Percentiles rank a stretch among this genome's conserved stretches.
These are phyloP conservation scores for Ambrosia hybrid DNA, from an alignment of 140 eudicot species.

Conservation along the genomic window DNA sequence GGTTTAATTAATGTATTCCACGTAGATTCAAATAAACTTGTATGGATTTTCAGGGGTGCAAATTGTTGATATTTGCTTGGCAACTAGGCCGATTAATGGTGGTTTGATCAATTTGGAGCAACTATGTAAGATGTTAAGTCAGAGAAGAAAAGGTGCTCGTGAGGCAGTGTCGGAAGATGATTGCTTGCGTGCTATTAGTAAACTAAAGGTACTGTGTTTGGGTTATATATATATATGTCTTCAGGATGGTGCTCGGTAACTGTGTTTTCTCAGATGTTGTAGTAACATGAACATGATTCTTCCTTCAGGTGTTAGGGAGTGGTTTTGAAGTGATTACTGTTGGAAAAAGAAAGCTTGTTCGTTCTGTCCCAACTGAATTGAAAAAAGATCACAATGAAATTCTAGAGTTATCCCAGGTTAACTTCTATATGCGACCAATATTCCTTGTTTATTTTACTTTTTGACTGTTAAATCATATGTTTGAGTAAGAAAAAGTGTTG, in stretches of 20 bases:
- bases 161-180: constrained; percentile 89
- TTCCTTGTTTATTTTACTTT: background rate
- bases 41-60: constrained; percentile 80
- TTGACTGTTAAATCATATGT: constrained; percentile 3
- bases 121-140: constrained; percentile 69
- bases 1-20: background rate
- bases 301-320: constrained; percentile 73
- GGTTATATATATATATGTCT: background rate
- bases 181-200: constrained; percentile 94
- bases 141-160: constrained; percentile 88
- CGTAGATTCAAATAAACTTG: constrained; percentile 5
- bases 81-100: constrained; percentile 88
- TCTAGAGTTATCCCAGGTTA: constrained; percentile 91
- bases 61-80: constrained; percentile 94
- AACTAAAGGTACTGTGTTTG: constrained; percentile 67
- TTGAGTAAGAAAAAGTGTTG: background rate
- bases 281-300: constrained; percentile 26
- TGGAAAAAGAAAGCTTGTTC: constrained; percentile 89
- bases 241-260: background rate
- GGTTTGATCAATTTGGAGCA: constrained; percentile 92
- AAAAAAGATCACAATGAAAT: constrained; percentile 97
- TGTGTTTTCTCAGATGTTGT: background rate
- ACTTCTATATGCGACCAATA: background rate
- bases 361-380: constrained; percentile 95
- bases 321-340: constrained; percentile 96